Evolutionary conservation across 805 yeast species (phyloP).

Genomic region (Candida vaughaniae): DNA sequence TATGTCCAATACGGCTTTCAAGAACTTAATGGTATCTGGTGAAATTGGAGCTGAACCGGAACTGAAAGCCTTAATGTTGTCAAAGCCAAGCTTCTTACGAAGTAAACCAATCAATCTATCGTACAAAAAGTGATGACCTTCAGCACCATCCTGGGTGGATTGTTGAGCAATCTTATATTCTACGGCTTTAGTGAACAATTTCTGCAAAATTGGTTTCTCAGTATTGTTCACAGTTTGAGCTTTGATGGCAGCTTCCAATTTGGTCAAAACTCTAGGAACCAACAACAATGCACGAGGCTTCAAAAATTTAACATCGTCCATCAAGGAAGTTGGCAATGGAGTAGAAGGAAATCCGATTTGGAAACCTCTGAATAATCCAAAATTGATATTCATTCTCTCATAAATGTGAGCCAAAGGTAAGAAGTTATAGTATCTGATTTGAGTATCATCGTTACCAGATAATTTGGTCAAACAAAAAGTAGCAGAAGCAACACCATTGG

Average conservation of each 20-base stretch:
- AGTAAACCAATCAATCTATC: conserved; percentile 27
- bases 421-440: conserved; percentile 34
- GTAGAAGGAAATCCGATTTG: conserved; percentile 52
- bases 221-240: conserved; percentile 24
- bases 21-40: conserved; percentile 56
- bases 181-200: conserved; percentile 22
- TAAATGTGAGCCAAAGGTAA: conserved; percentile 61
- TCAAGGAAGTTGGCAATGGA: conserved; percentile 24
- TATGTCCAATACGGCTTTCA: conserved; percentile 57
- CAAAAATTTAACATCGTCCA: conserved; percentile 28
- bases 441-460: conserved; percentile 12
- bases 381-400: conserved; percentile 48
- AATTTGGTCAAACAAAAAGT: conserved; percentile 35
- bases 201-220: conserved; percentile 22
- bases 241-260: conserved; percentile 27
- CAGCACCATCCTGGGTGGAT: conserved; percentile 38
- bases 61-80: conserved; percentile 22
- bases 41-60: conserved; percentile 73
- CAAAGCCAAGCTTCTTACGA: conserved; percentile 40
- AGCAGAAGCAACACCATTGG: conserved; percentile 48
- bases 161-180: conserved; percentile 23
- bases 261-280: conserved; percentile 41
- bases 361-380: conserved; percentile 47
- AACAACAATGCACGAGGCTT: conserved; percentile 29
- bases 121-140: conserved; percentile 33